These are phyloP conservation scores for Penicillium crystallinum DNA, from an alignment of 495 filamentous ascomycete species.

Conservation along the genomic window DNA sequence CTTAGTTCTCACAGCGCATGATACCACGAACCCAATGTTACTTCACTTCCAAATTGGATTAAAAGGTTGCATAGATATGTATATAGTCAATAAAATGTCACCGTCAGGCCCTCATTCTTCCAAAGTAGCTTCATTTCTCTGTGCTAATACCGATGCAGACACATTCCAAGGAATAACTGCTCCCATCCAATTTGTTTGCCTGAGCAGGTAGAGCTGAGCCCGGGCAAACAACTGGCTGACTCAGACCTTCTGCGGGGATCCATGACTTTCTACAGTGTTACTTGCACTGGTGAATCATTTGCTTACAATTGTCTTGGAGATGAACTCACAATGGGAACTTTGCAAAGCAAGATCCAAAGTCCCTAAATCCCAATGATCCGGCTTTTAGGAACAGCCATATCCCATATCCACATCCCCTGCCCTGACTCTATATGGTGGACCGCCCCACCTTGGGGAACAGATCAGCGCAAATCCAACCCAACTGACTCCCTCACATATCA, in stretches of 20 bases:
- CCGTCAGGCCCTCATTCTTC: not conserved
- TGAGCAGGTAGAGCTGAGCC: no score
- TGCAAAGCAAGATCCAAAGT: not conserved
- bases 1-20: conserved; percentile 27
- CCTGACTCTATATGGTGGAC: conserved; percentile 8
- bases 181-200: no score
- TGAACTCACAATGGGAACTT: not conserved
- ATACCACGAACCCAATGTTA: conserved; percentile 34
- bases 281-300: not conserved
- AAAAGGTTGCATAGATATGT: conserved; percentile 6
- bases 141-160: not conserved
- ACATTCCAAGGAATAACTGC: not conserved
- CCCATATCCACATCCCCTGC: not conserved
- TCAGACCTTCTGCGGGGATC: conserved; percentile 31
- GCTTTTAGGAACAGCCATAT: not conserved
- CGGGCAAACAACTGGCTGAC: not conserved
- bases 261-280: conserved; percentile 27
- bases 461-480: conserved; percentile 10
- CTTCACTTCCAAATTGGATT: conserved; percentile 16
- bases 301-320: not conserved
- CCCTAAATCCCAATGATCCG: not conserved
- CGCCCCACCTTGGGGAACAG: conserved; percentile 19
- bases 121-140: not conserved
- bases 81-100: conserved; percentile 3
- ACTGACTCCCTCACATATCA: conserved; percentile 8